A percentile compares a stretch with the other conserved stretches of the same genome.
These are phyloP conservation scores for Exserohilum turcica DNA, from an alignment of 2,329 filamentous ascomycete genomes.

Conservation along the genomic window DNA sequence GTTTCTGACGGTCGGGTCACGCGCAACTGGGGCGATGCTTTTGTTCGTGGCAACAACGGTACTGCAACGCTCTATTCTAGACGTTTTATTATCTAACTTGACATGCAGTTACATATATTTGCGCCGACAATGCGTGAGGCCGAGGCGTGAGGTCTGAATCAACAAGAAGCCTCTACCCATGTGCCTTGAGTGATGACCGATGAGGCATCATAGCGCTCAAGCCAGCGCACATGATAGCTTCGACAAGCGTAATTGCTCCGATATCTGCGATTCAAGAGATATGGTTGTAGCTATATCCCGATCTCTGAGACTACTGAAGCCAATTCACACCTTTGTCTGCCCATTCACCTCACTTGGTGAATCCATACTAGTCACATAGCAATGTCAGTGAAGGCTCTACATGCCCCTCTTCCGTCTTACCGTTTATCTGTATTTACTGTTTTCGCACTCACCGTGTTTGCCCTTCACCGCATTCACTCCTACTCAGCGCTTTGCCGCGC, in stretches of 20 bases:
- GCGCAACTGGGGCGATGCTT: conserved; percentile 88
- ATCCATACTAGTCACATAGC: not conserved
- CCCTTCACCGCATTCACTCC: not conserved
- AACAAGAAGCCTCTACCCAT: not conserved
- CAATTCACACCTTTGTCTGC: not conserved
- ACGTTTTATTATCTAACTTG: too few species aligned
- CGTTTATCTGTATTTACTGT: not conserved
- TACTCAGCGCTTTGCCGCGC: not conserved
- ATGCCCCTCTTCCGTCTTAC: not conserved
- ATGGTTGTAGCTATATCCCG: not conserved
- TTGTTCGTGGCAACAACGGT: conserved; percentile 97
- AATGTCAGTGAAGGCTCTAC: not conserved
- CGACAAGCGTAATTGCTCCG: not conserved
- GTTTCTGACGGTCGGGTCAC: conserved; percentile 83
- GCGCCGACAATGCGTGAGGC: conserved; percentile 35
- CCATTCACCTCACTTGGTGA: too few species aligned
- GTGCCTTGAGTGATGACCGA: not conserved
- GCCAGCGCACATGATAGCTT: conserved; percentile 1
- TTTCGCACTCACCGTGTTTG: not conserved
- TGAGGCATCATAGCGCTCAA: not conserved
- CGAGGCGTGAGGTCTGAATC: not conserved
- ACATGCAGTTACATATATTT: conserved; percentile 38
- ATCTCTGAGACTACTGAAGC: not conserved
- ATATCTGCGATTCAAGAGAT: not conserved
- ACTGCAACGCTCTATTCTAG: not conserved